Evolutionary conservation across 2,329 filamentous ascomycete species (phyloP).

Genomic region (Fonsecaea erecta): DNA sequence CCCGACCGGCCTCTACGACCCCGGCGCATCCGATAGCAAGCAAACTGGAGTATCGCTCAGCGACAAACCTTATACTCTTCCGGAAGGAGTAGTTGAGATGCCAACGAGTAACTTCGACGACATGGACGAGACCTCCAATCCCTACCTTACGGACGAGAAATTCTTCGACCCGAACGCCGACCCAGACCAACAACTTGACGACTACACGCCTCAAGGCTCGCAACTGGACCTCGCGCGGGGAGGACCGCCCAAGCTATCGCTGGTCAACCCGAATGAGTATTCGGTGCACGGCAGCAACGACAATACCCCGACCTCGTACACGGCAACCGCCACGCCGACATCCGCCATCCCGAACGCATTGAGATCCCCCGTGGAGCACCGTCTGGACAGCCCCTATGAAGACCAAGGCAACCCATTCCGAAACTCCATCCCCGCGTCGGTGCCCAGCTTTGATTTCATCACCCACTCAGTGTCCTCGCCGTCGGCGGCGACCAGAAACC

Average conservation of each 20-base stretch:
- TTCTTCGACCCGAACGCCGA: conserved; percentile 38
- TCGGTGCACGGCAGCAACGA: conserved; percentile 28
- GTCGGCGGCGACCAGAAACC: conserved; percentile 14
- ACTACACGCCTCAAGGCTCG: conserved; percentile 24
- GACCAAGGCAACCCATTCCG: conserved; percentile 38
- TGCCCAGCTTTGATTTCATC: conserved; percentile 36
- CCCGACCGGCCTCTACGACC: conserved; percentile 29
- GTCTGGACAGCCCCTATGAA: conserved; percentile 32
- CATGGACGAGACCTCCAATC: conserved; percentile 23
- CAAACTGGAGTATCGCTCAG: conserved; percentile 33
- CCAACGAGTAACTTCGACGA: conserved; percentile 29
- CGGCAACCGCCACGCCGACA: conserved; percentile 34
- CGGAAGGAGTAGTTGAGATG: conserved; percentile 35
- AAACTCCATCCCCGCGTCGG: conserved; percentile 34
- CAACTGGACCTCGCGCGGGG: conserved; percentile 20
- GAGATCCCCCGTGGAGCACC: conserved; percentile 13
- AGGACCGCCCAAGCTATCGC: conserved; percentile 34
- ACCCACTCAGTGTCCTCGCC: conserved; percentile 9
- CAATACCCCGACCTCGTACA: conserved; percentile 38
- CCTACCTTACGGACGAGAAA: conserved; percentile 36
- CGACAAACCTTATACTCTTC: conserved; percentile 34
- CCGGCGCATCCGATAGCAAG: conserved; percentile 7
- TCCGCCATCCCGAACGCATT: conserved; percentile 27
- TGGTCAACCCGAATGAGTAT: conserved; percentile 37
- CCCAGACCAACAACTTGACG: conserved; percentile 27